These are phyloP conservation scores for Mycena citricolor DNA, from an alignment of 1,284 basidiomycete species.

Conservation along the genomic window DNA sequence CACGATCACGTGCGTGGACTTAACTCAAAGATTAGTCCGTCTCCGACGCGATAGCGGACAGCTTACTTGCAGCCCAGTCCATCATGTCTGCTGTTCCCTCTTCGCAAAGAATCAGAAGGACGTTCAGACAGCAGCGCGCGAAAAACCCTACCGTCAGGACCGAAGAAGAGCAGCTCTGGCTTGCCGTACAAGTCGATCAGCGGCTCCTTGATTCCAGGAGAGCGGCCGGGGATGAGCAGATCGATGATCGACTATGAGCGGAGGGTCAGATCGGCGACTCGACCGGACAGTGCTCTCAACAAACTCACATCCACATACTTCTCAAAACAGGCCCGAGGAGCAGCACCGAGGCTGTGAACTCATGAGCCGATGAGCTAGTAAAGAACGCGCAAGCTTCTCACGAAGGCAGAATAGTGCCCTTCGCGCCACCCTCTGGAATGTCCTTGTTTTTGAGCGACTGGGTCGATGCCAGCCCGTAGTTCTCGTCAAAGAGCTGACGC, in stretches of 20 bases:
- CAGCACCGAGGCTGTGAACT: slow-evolving; percentile 78
- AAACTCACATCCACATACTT: slow-evolving; percentile 92
- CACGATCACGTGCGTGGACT: slow-evolving; percentile 85
- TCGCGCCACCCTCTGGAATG: slow-evolving; percentile 96
- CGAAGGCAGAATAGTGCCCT: slow-evolving; percentile 95
- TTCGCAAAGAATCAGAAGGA: slow-evolving; percentile 29
- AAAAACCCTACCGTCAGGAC: slow-evolving; percentile 79
- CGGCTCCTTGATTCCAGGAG: slow-evolving; percentile 94
- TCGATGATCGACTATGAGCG: slow-evolving; percentile 82
- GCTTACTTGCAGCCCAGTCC: slow-evolving; percentile 98
- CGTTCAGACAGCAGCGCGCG: not conserved
- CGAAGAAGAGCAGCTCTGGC: slow-evolving; percentile 96
- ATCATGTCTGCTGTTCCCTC: slow-evolving; percentile 98
- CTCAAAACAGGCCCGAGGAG: slow-evolving; percentile 88
- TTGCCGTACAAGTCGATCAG: slow-evolving; percentile 90
- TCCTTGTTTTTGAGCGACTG: slow-evolving; percentile 99
- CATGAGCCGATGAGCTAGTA: slow-evolving; percentile 3
- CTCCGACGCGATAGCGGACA: slow-evolving; percentile 28
- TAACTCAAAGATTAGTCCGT: slow-evolving; percentile 18
- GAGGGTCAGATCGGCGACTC: slow-evolving; percentile 13
- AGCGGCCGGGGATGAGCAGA: slow-evolving; percentile 87
- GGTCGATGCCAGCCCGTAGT: slow-evolving; percentile 97
- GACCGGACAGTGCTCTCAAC: slow-evolving; percentile 11
- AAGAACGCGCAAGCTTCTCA: slow-evolving; percentile 34
- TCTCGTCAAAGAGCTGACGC: slow-evolving; percentile 96